Base-by-base conservation (phyloP, 2,329 filamentous ascomycete genomes). In the Chaetomium sp. region DNA sequence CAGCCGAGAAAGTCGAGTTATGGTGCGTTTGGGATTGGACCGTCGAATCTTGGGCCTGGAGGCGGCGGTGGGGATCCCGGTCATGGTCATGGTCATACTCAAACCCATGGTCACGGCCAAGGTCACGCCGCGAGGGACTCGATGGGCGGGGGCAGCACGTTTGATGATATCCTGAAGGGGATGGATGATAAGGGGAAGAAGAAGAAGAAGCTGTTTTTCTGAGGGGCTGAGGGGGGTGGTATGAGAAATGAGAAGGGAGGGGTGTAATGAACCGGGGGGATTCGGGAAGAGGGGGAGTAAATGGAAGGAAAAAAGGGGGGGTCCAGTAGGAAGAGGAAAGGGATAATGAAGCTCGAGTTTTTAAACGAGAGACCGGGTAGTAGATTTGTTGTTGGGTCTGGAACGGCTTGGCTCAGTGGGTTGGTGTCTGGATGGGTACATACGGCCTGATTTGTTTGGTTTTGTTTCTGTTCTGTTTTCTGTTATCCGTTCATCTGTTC, bases 121-220 rank as follows among this genome's bases (percentile, higher is more conserved):
- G n/a, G 19, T 6, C 37, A 40, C 40, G 54, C 33, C 6, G 38
- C 8, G 36, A 46, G 42, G 4, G 52, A 55, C 19, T 46, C 52
- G 32, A 8, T 54, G n/a, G 47, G 36, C 10, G 54, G 49, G 1
- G 64, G 61, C 1, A 68, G 65, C 59, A 69, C 70, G 33, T 72
- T 72, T 60, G 70, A 72, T 46, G 67, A 69, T 53, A 72, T 72
- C 19, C 61, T 72, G 51, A 67, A 69, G 61, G 67, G 64, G 54
- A 70, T 72, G 63, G 66, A 69, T 50, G 54, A 58, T 44, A 61
- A 62, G 36, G 59, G 65, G 60, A 62, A 62, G 54, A 65, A 66
- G 57, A 70, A 69, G 63, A 65, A 64, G 52, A 57, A 33, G 35
- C 14, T 64, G 46, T 54, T 66, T 35, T 60, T 62, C 3, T 62